Percentiles rank a stretch among this genome's conserved stretches.
phyloP scores from a whole-genome alignment of 345 rosid species.

The Gossypium bickii region DNA sequence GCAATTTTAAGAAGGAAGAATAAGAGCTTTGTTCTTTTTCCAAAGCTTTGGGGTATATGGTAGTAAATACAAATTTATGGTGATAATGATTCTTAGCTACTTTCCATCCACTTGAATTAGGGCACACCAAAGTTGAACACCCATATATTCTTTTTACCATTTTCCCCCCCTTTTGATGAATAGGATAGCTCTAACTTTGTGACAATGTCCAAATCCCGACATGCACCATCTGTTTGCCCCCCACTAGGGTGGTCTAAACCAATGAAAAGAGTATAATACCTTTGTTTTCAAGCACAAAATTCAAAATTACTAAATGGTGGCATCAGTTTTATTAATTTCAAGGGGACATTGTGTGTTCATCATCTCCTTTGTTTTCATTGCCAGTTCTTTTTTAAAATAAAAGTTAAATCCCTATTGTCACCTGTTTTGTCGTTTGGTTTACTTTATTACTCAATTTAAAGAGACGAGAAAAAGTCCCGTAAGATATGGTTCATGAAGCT shows the following conservation, averaged over 20 bases:
- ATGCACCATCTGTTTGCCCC: slow-evolving; percentile 15
- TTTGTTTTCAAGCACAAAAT: slow-evolving; percentile 2
- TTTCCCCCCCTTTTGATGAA: neutral
- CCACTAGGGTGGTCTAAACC: slow-evolving; percentile 5
- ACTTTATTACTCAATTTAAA: slow-evolving; percentile 8
- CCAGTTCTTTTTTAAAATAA: too few relatives aligned
- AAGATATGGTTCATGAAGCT: slow-evolving; percentile 18
- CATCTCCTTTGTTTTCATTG: neutral
- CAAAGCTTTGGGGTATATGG: neutral
- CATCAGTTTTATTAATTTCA: neutral
- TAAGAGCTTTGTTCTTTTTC: neutral
- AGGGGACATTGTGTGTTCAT: neutral
- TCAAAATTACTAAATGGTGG: neutral
- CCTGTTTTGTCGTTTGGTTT: neutral
- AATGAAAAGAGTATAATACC: neutral
- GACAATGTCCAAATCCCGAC: slow-evolving; percentile 27
- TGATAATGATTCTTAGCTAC: neutral
- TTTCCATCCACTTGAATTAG: neutral
- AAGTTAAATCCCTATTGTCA: neutral
- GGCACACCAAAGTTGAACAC: neutral
- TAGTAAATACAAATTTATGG: neutral
- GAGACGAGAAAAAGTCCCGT: neutral
- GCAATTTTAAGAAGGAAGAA: neutral
- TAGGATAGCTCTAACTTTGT: slow-evolving; percentile 17
- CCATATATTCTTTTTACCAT: neutral